Base-by-base conservation (phyloP, 1,284 basidiomycete genomes). In the Irpex sp. region DNA sequence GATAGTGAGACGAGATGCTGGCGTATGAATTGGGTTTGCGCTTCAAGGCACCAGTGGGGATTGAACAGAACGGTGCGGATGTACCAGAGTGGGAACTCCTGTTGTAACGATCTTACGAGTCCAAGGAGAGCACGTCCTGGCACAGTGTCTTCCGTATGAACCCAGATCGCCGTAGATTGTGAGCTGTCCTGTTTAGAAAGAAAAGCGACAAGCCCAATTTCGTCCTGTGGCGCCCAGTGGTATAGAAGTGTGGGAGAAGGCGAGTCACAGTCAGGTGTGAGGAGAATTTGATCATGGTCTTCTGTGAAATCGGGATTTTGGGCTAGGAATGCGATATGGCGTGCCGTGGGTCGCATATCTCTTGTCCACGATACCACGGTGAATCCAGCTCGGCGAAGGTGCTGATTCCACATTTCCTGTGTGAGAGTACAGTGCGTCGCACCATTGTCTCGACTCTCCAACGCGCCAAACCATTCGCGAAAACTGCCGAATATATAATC, bases 401-500 rank as follows among this genome's bases (percentile, higher is more conserved):
- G 37, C 5, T 44, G 13, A 6, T 64, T 47, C 68, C 67, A 69
- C 5, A 59, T 37, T 11, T 57, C 26, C 4, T 37, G 61, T 15
- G 61, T 51, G 19, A 69, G 61, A 4, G 68, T 62, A 52, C 68
- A 69, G 51, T 68, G 66, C 17, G n/a, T 40, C 5, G 65, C 26
- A 15, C 40, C 40, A 6, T 13, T 36, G 17, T 38, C 38, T 34
- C 67, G 63, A 5, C 57, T 36, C 36, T 68, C 64, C 9, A 59
- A 34, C 36, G 65, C 62, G 19, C 61, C 63, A 5, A 66, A 62
- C 68, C 68, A 69, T 47, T 69, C 68, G 8, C 48, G 37, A 44
- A 68, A 69, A 31, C 62, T 56, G 6, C 68, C 68, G 34, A 69
- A 69, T 6, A 69, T 60, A 31, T 56, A 68, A 48, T 69, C 65